Evolutionary conservation across 768 basidiomycete genomes (phyloP).

Genomic region (Amanita rubescens): DNA sequence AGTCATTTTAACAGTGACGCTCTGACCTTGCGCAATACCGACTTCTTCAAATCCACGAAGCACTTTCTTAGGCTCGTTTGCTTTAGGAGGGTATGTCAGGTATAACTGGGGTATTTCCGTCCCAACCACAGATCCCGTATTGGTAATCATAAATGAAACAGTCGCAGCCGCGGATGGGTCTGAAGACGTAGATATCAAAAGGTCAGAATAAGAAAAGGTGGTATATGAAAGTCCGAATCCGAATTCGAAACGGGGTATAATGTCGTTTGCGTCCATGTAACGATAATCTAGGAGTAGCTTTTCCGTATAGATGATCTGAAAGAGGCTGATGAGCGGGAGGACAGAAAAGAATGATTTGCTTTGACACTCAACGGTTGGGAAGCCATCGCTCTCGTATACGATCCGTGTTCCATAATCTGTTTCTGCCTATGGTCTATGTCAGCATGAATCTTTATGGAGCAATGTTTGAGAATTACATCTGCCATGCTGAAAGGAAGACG

Average conservation of each 20-base stretch:
- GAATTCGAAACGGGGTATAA: constrained; percentile 54
- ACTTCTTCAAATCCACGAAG: constrained; percentile 48
- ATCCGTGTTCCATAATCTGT: constrained; percentile 38
- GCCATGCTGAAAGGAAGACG: constrained; percentile 71
- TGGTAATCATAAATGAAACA: constrained; percentile 37
- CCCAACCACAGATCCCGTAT: constrained; percentile 42
- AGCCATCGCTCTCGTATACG: constrained; percentile 33
- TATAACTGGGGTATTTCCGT: constrained; percentile 50
- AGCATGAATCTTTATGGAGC: neutral
- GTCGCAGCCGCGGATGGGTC: constrained; percentile 23
- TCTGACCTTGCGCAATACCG: constrained; percentile 28
- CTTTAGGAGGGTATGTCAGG: constrained; percentile 37
- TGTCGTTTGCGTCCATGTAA: constrained; percentile 47
- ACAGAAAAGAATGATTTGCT: constrained; percentile 12
- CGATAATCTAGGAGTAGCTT: constrained; percentile 61
- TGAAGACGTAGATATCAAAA: constrained; percentile 25
- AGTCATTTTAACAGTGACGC: constrained; percentile 26
- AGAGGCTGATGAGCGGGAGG: neutral
- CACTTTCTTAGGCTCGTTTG: constrained; percentile 42
- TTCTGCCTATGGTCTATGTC: constrained; percentile 19
- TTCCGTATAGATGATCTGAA: constrained; percentile 63
- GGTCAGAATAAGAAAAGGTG: constrained; percentile 52
- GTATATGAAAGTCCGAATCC: constrained; percentile 75
- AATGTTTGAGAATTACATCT: constrained; percentile 30
- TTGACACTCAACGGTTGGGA: constrained; percentile 25